Base-by-base conservation (phyloP, 208 protist species). In the Leishmania arabica region DNA sequence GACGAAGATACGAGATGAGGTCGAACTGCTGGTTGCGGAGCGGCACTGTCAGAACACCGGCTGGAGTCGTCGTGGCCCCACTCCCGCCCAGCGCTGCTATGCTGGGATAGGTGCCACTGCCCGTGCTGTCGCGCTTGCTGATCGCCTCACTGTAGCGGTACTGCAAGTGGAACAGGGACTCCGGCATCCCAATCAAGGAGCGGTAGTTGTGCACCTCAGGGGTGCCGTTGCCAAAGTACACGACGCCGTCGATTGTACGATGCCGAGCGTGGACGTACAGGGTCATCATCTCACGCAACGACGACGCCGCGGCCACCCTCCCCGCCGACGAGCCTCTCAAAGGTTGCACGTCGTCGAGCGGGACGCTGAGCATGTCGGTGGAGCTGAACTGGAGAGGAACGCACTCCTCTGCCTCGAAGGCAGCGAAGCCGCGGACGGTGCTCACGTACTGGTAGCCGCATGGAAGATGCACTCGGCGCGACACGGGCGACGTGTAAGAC, bases 171-270 rank as follows among this genome's bases (percentile, higher is more conserved):
- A 98, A 81, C 40, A 97, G 72, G 13, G 92, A 92, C 88, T 98
- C 90, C 9, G 95, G 95, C 65, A 92, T 82, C 13, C 95, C 95
- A 72, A 98, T 86, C 24, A 98, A 78, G 31, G 88, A 84, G 71
- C 84, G 81, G 79, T 96, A 95, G 85, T 98, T 92, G 86, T 96
- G 84, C 40, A 94, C 82, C 47, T 95, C 89, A 24, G 93, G 91
- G 7, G 81, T 66, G 56, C 87, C 89, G 75, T 93, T 95, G 42
- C 95, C 95, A 80, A 97, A 89, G 83, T 95, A 98, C n/a, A 89
- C 79, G 56, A 97, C 78, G 49, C 84, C 89, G 79, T 97, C 93
- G 74, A 98, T 96, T 34, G 83, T 81, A 40, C 89, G 90, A 3
- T 86, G 93, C 42, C 81, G 76, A 37, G 83, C 72, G 83, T 97